Evolutionary conservation across 257 asterid genomes (phyloP), one percentile per base, ranked within the genome.

Genomic region (Cordia subcordata): DNA sequence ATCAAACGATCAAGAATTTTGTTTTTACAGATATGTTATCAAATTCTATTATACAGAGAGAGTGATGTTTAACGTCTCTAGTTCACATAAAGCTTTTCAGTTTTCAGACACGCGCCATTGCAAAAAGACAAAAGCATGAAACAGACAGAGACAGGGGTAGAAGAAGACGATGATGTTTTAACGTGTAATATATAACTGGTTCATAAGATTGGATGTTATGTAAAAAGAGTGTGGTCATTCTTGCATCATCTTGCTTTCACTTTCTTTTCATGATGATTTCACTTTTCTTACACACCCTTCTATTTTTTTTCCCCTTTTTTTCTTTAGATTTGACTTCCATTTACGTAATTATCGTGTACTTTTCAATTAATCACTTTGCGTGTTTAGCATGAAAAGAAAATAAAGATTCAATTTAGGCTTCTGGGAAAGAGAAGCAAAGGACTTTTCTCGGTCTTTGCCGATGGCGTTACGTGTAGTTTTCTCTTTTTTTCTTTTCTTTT

Each of bases 201-300:
- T 19, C 35, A n/a, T 42, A 66, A 65, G 53, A 60, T 15, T 44
- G n/a, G 42, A 68, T 67, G 60, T 68, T 18, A 63, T 33, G n/a
- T n/a, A n/a, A n/a, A 23, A 61, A 60, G 49, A 62, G 49, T 87
- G 93, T 84, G 58, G 85, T 72, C 93, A 86, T 80, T 53, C 51
- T 78, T 46, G 71, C 78, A 73, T 71, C 86, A 84, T 73, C 11
- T 5, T 44, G 10, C 18, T 18, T 50, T 6, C 61, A 66, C 51
- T 2, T 1, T 32, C 11, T 68, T 62, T 52, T 61, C 52, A 23
- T 13, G 12, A 10, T 14, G 39, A 27, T 60, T 67, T 32, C 18
- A 33, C 20, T 44, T 68, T 14, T 5, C 10, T 47, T 46, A 11
- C 10, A 17, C 13, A 5, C 15, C 5, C 10, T 14, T 15, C 55